These are phyloP conservation scores for Aureobasidium sp. DNA, from an alignment of 2,329 filamentous ascomycete genomes.

Conservation along the genomic window DNA sequence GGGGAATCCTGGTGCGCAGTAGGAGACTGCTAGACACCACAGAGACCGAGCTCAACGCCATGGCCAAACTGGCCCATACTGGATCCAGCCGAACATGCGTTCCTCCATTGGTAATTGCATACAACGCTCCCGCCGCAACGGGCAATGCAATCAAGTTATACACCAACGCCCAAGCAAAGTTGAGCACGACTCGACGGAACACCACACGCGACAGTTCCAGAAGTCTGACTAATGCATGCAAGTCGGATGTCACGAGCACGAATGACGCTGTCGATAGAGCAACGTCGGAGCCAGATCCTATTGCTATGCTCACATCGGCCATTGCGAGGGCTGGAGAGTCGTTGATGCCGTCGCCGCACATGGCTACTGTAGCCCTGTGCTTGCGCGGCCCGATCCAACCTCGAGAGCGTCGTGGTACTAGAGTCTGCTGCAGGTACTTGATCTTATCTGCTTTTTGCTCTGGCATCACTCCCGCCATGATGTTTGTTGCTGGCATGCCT, in stretches of 20 bases:
- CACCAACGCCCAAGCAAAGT: conserved; percentile 76
- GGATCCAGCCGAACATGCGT: conserved; percentile 61
- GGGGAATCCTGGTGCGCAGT: conserved; percentile 48
- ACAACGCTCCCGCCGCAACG: conserved; percentile 73
- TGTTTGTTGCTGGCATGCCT: conserved; percentile 65
- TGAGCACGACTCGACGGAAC: conserved; percentile 72
- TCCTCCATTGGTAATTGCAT: conserved; percentile 46
- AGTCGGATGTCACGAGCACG: conserved; percentile 66
- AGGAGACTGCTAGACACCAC: conserved; percentile 77
- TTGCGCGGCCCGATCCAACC: background rate
- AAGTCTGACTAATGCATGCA: conserved; percentile 64
- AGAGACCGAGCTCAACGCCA: conserved; percentile 87
- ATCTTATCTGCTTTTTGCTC: conserved; percentile 73
- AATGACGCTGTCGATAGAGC: conserved; percentile 77
- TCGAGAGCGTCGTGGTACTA: conserved; percentile 11
- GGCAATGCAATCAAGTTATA: conserved; percentile 77
- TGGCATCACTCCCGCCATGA: conserved; percentile 82
- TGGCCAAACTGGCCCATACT: conserved; percentile 83
- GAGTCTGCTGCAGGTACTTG: conserved; percentile 36
- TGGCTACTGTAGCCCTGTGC: conserved; percentile 58
- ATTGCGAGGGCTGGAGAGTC: conserved; percentile 74
- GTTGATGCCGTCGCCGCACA: conserved; percentile 84
- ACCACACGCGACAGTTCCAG: conserved; percentile 64
- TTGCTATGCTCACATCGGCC: conserved; percentile 76
- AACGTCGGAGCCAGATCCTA: conserved; percentile 74